Evolutionary conservation across 306 rosid genomes (phyloP), one percentile per base, ranked within the genome.

Genomic region (Astragalus glycyphyllos): DNA sequence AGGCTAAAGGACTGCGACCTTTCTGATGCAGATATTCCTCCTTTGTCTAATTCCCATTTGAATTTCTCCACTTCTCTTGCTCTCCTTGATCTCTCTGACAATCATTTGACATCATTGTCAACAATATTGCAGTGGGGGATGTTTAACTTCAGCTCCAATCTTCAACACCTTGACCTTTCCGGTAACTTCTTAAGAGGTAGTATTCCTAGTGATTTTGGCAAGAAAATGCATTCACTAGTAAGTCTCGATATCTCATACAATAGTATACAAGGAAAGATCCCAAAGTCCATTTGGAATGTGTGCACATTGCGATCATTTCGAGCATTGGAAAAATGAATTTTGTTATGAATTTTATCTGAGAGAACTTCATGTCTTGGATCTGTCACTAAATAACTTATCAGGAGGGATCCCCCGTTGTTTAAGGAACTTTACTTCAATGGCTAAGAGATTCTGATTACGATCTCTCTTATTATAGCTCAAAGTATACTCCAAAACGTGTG

Each of bases 141-240:
- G 23, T 4, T 58, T 47, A 47, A 35, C 68, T 47, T 3, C 50
- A 47, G 3, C 37, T 47, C 60, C 41, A 72, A 59, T 11, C 68
- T 72, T 17, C 60, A 46, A 10, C 0, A 15, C 0, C 40, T 72
- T 17, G 0, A 7, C 7, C 68, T 72, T 59, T 0, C 1, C 0
- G 0, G 0, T 10, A 72, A 72, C 48, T 11, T 47, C 15, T 11
- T 72, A 35, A 32, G 38, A 16, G 68, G 60, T 7, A 1, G 11
- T 26, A 15, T 59, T 47, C 77, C 60, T 0, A 2, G 16, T 58
- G 68, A 72, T 72, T 17, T 72, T 34, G 77, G 77, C 2, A 46
- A 35, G 31, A 35, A 1, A 6, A 72, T 72, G 31, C 31, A 26
- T 26, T 26, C 31, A 26, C 31, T 26, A 26, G 31, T 26, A 26